Evolutionary conservation across 1,139 yeast species (phyloP), one percentile per base, ranked within the genome.

Genomic region (Hyphopichia khmerensis): DNA sequence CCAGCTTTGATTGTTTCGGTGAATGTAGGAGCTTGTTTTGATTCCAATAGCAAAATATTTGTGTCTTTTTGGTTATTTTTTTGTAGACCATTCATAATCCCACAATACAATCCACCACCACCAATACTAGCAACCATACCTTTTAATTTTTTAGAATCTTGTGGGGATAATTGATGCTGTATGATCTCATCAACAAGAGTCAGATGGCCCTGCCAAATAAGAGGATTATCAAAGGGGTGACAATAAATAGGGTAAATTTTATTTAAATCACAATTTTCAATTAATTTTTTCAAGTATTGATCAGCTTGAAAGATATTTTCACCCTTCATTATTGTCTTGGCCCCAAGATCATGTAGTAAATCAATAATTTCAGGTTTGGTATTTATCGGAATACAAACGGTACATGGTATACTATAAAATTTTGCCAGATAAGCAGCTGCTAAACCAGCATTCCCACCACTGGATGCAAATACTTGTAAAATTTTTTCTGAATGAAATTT

Each of bases 381-480:
- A 8, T 40, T 48, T 3, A 40, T 42, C 0, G 77, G 77, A 3
- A 71, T 57, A 2, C 68, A 73, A n/a, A 71, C 76, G 3, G 73
- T 69, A 44, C 77, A 69, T 33, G 51, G 46, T 3, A 68, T 53
- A 2, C 49, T 43, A 45, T 56, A 66, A 43, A 49, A 53, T 23
- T 51, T 47, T 2, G 69, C 60, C 42, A 66, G 61, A 43, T 65
- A 70, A 2, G 75, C 77, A 10, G 75, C 77, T 11, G 76, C 75
- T 36, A 71, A 54, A 0, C 76, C 77, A n/a, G 77, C 77, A 48
- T 71, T 71, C 5, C 76, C 77, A 7, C 76, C 77, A 37, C 72
- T 64, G 3, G 74, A 66, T n/a, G 73, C 69, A 46, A 62, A 69
- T 5, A 69, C 66, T 16, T 59, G 62, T 11, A 67, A 56, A 14